Conservation (phyloP, 2,329 filamentous ascomycete species). For the Cephalotrichum gorgonifer region DNA sequence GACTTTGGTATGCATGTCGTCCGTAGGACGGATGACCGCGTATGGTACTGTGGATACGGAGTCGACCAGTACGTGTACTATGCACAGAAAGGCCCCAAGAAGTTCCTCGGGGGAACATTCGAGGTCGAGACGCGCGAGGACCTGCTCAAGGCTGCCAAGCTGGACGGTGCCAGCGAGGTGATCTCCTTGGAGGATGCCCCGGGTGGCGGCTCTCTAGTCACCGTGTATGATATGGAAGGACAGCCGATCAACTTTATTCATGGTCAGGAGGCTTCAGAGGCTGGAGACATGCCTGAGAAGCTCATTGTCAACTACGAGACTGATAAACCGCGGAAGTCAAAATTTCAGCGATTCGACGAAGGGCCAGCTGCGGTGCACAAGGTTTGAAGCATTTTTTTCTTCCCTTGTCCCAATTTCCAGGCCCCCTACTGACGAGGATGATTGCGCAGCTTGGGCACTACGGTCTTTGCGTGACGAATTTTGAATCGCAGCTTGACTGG, state of each 20-base stretch:
- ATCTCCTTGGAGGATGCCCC: slow-evolving; percentile 38
- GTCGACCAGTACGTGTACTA: slow-evolving; percentile 49
- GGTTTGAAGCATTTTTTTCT: neutral
- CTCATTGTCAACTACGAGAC: too few species aligned
- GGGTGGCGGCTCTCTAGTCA: slow-evolving; percentile 41
- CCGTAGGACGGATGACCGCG: slow-evolving; percentile 26
- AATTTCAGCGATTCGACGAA: too few species aligned
- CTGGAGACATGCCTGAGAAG: too few species aligned
- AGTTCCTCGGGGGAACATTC: slow-evolving; percentile 48
- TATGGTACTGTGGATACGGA: slow-evolving; percentile 54
- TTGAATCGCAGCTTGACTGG: slow-evolving; percentile 34
- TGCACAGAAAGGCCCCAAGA: slow-evolving; percentile 32
- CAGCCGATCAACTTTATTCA: slow-evolving; percentile 47
- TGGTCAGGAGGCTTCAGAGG: slow-evolving; percentile 34
- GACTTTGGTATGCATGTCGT: slow-evolving; percentile 37
- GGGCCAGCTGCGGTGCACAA: slow-evolving; percentile 39
- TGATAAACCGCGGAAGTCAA: too few species aligned
- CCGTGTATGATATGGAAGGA: slow-evolving; percentile 40
- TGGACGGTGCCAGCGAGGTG: slow-evolving; percentile 36
- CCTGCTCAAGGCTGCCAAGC: slow-evolving; percentile 35
- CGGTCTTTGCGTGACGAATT: slow-evolving; percentile 41
- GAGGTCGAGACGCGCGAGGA: slow-evolving; percentile 46
- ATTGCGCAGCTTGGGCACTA: slow-evolving; percentile 33
- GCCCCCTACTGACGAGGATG: neutral
- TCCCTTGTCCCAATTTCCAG: neutral